Percentiles rank a stretch among this genome's conserved stretches.
phyloP scores from a whole-genome alignment of 2,329 filamentous ascomycete species.

The Pestalotiopsis sp. region DNA sequence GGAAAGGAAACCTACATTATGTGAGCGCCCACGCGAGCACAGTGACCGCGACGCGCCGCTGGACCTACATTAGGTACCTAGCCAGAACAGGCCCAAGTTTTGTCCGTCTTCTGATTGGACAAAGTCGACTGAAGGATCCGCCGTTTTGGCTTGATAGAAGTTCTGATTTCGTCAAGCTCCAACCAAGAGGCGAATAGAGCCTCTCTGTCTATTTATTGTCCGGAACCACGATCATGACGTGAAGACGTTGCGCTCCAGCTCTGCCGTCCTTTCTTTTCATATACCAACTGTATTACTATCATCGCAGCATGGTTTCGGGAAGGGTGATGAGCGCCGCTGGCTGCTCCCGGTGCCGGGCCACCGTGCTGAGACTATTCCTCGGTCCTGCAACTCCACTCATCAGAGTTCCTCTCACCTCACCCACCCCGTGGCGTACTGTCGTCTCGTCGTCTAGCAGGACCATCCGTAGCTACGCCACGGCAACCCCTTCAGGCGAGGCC shows the following conservation, averaged over 20 bases:
- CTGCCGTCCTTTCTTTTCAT: neutral
- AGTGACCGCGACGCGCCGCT: no score
- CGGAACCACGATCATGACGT: neutral
- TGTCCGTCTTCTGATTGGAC: no score
- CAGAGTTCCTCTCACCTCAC: slow-evolving; percentile 2
- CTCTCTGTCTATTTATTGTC: neutral
- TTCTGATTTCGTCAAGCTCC: slow-evolving; percentile 17
- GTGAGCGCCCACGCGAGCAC: no score
- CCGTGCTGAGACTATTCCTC: slow-evolving; percentile 30
- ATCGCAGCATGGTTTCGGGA: slow-evolving; percentile 26
- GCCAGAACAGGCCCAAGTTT: no score
- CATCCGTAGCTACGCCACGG: slow-evolving; percentile 1
- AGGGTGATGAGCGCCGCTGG: slow-evolving; percentile 27
- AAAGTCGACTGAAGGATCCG: neutral
- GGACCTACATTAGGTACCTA: no score
- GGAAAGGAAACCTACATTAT: no score
- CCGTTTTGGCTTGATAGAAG: neutral
- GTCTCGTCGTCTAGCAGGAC: neutral
- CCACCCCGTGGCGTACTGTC: slow-evolving; percentile 8
- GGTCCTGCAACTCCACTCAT: slow-evolving; percentile 19
- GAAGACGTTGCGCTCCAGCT: neutral
- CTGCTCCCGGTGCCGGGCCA: slow-evolving; percentile 32
- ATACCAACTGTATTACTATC: neutral
- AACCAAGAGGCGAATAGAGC: neutral
- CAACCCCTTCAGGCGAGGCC: neutral